These are phyloP conservation scores for Yueomyces sinensis DNA, from an alignment of 805 yeast species.

Conservation along the genomic window DNA sequence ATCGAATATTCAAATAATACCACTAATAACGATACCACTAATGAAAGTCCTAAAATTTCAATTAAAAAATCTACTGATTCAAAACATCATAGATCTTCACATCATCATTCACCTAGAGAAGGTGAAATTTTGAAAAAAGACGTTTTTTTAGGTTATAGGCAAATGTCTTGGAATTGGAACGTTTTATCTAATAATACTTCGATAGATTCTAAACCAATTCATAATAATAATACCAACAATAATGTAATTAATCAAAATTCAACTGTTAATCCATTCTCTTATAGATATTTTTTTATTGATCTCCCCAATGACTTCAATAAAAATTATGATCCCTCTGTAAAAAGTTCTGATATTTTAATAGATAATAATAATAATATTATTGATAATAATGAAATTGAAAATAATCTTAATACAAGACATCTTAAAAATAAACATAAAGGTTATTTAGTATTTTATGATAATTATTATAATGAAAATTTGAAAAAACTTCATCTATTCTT, in stretches of 20 bases:
- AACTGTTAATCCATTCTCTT: background rate
- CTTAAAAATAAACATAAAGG: background rate
- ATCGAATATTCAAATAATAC: no score
- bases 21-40: no score
- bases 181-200: background rate
- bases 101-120: no score
- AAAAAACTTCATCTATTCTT: conserved; percentile 14
- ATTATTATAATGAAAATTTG: conserved; percentile 14
- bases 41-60: no score
- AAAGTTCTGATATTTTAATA: background rate
- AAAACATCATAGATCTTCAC: no score
- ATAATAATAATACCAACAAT: no score
- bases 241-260: background rate
- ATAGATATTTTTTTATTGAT: background rate
- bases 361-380: no score
- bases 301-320: background rate
- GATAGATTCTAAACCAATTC: no score
- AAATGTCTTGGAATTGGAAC: background rate
- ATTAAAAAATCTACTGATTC: no score
- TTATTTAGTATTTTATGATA: conserved; percentile 13
- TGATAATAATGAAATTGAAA: no score
- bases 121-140: background rate
- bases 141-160: background rate
- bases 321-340: background rate
- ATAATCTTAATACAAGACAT: no score